Evolutionary conservation across 495 filamentous ascomycete species (phyloP), one percentile per base, ranked within the genome.

Genomic region (Copromyces sp.): DNA sequence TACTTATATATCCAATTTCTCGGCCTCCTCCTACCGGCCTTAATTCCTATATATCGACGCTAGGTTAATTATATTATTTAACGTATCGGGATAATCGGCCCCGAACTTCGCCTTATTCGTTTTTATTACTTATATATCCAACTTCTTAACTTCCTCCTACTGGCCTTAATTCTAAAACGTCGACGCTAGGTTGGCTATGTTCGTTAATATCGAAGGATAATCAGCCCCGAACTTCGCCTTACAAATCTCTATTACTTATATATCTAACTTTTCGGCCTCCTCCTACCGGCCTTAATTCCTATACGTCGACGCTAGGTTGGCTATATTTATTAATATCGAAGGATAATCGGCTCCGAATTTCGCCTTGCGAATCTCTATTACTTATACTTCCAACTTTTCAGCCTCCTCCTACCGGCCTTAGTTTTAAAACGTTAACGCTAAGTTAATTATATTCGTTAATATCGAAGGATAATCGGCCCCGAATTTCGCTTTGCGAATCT

Each of bases 321-420:
- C 45, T 76, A 84, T 83, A 29, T 68, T 77, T 2, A 53, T 77
- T 47, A 85, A 70, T 17, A 80, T 84, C 24, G 24, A 24, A 1
- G 78, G 77, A 80, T 85, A 78, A 61, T 82, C 77, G 9, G 69
- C n/a, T 1, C 84, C 80, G 6, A 83, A 70, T 61, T 74, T 38
- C 73, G 39, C 74, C 73, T 77, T 78, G 4, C 61, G 70, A 2
- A 69, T 75, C 68, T 81, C 75, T 17, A 71, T 40, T 39, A 38
- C 39, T 47, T 76, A 11, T 47, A 44, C 29, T 0, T 53, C 39
- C 53, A 70, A 42, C 42, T 47, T 20, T 8, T 76, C 73, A 24
- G 75, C 75, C 68, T 71, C 69, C 37, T 38, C 37, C 37, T 3
- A 38, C 37, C 37, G 37, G 37, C 37, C 37, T 8, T 38, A 3